Conservation (phyloP, 306 rosid genomes). For the Oxytropis ochrocephala region DNA sequence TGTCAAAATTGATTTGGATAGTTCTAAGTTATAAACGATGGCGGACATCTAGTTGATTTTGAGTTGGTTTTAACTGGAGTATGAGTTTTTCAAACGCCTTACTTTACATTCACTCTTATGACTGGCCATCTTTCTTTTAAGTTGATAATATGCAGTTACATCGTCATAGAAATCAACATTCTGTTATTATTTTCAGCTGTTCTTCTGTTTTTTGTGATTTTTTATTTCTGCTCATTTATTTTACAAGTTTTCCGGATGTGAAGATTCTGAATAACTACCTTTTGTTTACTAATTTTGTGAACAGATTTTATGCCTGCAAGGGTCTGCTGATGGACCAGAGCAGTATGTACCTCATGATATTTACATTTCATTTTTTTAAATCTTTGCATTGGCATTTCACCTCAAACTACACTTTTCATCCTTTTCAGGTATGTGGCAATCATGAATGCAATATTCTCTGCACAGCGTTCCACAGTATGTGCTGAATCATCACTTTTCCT, state of each 20-base stretch:
- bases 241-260: background rate
- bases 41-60: background rate
- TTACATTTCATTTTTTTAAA: slow-evolving; percentile 12
- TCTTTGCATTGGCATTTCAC: slow-evolving; percentile 15
- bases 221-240: background rate
- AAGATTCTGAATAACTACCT: slow-evolving; percentile 1
- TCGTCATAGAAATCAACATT: background rate
- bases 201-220: background rate
- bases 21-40: slow-evolving; percentile 2
- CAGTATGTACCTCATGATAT: slow-evolving; percentile 48
- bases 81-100: background rate
- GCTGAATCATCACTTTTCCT: background rate
- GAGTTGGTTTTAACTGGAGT: background rate
- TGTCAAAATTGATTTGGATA: background rate
- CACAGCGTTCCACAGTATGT: slow-evolving; percentile 72
- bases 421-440: slow-evolving; percentile 87
- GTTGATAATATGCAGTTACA: background rate
- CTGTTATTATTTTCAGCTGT: background rate
- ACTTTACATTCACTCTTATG: background rate
- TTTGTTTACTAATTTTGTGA: slow-evolving; percentile 26
- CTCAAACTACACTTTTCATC: slow-evolving; percentile 7
- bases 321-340: slow-evolving; percentile 93
- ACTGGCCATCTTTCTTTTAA: background rate
- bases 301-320: slow-evolving; percentile 92
- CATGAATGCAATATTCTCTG: slow-evolving; percentile 95